These are phyloP conservation scores for Dendrobium huoshanense DNA, from an alignment of 106 monocot species.

Conservation along the genomic window DNA sequence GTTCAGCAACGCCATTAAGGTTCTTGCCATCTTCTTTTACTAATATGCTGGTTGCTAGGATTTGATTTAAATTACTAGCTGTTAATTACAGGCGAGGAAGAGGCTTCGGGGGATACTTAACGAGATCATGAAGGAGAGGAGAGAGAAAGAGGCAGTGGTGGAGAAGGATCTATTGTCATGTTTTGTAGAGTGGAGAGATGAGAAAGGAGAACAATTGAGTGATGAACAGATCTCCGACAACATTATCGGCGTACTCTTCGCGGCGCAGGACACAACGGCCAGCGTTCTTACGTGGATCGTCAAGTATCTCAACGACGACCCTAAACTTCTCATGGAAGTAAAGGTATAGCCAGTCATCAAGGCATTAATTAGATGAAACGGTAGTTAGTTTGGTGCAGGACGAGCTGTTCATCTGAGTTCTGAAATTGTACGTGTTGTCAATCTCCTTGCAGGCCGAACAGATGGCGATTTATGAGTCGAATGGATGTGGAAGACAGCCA, in stretches of 20 bases:
- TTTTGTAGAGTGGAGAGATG: constrained; percentile 40
- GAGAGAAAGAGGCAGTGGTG: constrained; percentile 5
- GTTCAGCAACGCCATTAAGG: constrained; percentile 57
- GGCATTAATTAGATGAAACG: no score
- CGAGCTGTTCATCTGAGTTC: no score
- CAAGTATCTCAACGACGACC: constrained; percentile 73
- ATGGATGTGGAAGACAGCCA: constrained; percentile 33
- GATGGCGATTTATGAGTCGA: constrained; percentile 38
- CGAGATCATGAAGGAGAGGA: constrained; percentile 63
- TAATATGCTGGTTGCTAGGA: background rate
- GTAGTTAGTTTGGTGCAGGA: no score
- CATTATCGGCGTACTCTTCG: constrained; percentile 77
- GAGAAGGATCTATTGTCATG: constrained; percentile 44
- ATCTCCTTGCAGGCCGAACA: constrained; percentile 51
- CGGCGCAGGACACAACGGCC: constrained; percentile 88
- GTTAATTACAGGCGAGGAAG: constrained; percentile 56
- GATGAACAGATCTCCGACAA: constrained; percentile 87
- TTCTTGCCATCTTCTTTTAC: constrained; percentile 7
- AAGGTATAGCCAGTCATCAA: constrained; percentile 27
- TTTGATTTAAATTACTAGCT: background rate
- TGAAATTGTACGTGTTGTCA: no score
- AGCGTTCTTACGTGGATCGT: constrained; percentile 84
- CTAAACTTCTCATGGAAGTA: constrained; percentile 55
- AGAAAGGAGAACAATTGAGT: constrained; percentile 21
- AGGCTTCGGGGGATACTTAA: constrained; percentile 33